Evolutionary conservation across 768 basidiomycete genomes (phyloP).

Genomic region (Crassisporium funariophilum): DNA sequence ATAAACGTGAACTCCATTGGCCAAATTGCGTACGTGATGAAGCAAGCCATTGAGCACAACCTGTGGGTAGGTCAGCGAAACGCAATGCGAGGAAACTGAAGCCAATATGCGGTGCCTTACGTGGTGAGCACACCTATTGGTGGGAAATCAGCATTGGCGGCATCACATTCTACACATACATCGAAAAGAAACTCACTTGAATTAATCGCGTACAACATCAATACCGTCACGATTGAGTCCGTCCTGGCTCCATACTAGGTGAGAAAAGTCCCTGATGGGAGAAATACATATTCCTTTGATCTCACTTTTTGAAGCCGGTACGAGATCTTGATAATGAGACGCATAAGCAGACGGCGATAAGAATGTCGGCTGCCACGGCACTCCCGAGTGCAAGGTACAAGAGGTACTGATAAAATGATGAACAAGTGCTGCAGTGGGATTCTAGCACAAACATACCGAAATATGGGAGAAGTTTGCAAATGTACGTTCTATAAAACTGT

Average conservation of each 20-base stretch:
- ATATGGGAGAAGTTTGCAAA: slow-evolving; percentile 29
- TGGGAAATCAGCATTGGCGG: neutral
- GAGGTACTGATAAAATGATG: slow-evolving; percentile 23
- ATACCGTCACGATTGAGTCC: slow-evolving; percentile 42
- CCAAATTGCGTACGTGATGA: slow-evolving; percentile 42
- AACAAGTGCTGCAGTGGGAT: neutral
- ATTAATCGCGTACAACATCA: slow-evolving; percentile 53
- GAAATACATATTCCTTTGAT: slow-evolving; percentile 1
- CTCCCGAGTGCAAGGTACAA: slow-evolving; percentile 33
- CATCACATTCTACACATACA: neutral
- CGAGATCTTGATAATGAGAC: slow-evolving; percentile 48
- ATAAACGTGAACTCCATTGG: slow-evolving; percentile 47
- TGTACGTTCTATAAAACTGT: slow-evolving; percentile 24
- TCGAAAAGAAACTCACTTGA: slow-evolving; percentile 39
- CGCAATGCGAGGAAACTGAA: neutral
- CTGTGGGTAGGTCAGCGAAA: slow-evolving; percentile 7
- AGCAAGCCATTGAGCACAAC: slow-evolving; percentile 32
- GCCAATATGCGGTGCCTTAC: slow-evolving; percentile 16
- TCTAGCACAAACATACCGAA: slow-evolving; percentile 26
- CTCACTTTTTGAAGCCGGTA: slow-evolving; percentile 52
- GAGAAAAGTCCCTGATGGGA: neutral
- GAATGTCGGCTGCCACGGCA: slow-evolving; percentile 42
- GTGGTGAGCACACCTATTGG: slow-evolving; percentile 33
- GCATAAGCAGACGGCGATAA: slow-evolving; percentile 47
- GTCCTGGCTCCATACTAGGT: too few species aligned